Evolutionary conservation across 495 filamentous ascomycete genomes (phyloP).

Genomic region (Xanthoparmelia taractica): DNA sequence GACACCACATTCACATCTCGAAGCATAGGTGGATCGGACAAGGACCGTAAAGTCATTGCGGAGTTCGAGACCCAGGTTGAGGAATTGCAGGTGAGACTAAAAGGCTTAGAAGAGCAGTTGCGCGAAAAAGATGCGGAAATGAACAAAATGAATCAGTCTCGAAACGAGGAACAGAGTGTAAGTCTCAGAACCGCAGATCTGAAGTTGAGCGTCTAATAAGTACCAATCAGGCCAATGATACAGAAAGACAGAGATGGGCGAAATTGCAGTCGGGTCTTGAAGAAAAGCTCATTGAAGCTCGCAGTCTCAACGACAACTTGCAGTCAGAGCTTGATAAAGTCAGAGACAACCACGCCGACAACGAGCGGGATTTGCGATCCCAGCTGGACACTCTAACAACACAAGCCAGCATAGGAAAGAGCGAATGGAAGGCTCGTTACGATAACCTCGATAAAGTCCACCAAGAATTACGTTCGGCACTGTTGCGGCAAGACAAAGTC

Average conservation of each 20-base stretch:
- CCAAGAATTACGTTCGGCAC: slow-evolving; percentile 57
- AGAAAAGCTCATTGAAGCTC: slow-evolving; percentile 65
- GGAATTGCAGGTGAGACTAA: slow-evolving; percentile 65
- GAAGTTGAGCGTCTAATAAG: slow-evolving; percentile 5
- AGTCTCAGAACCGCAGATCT: slow-evolving; percentile 17
- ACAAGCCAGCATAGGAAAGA: slow-evolving; percentile 31
- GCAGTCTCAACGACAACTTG: slow-evolving; percentile 67
- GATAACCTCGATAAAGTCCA: slow-evolving; percentile 64
- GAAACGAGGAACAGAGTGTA: slow-evolving; percentile 42
- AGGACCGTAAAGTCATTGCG: slow-evolving; percentile 57
- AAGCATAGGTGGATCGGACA: slow-evolving; percentile 40
- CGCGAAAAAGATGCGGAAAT: slow-evolving; percentile 53
- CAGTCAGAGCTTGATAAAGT: slow-evolving; percentile 69
- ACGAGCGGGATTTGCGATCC: slow-evolving; percentile 54
- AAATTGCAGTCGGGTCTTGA: slow-evolving; percentile 68
- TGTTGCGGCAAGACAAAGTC: slow-evolving; percentile 69
- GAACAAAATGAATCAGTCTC: slow-evolving; percentile 35
- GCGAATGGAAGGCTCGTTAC: slow-evolving; percentile 47
- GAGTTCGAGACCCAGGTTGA: slow-evolving; percentile 70
- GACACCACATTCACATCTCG: slow-evolving; percentile 45
- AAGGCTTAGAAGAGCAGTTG: slow-evolving; percentile 56
- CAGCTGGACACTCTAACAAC: slow-evolving; percentile 51
- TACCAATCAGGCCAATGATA: slow-evolving; percentile 32
- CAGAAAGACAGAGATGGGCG: slow-evolving; percentile 61
- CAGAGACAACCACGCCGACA: slow-evolving; percentile 55